A percentile compares a stretch with the other conserved stretches of the same genome.
phyloP scores from a whole-genome alignment of 768 basidiomycete genomes.

The Candolleomyces efflorescens region DNA sequence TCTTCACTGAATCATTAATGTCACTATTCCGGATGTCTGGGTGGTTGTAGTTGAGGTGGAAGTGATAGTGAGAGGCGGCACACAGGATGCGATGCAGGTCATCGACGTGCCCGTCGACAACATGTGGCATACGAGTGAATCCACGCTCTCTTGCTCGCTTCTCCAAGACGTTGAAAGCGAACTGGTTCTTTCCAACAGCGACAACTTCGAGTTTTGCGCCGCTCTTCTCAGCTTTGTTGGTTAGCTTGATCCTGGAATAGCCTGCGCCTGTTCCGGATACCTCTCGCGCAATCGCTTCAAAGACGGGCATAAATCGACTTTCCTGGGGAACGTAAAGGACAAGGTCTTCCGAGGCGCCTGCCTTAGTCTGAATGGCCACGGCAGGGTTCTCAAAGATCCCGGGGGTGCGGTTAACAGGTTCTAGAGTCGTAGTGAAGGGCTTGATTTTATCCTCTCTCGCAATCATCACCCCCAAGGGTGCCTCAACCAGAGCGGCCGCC shows the following conservation, averaged over 20 bases:
- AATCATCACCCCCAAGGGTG: slow-evolving; percentile 20
- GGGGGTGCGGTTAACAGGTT: slow-evolving; percentile 4
- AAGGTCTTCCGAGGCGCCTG: background rate
- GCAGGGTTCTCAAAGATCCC: slow-evolving; percentile 6
- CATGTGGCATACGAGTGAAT: background rate
- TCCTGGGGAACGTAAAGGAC: background rate
- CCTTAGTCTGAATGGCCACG: slow-evolving; percentile 8
- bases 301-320: background rate
- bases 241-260: slow-evolving; percentile 10
- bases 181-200: background rate
- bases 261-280: background rate
- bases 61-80: slow-evolving; percentile 9
- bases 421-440: slow-evolving; percentile 14
- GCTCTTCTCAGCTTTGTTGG: slow-evolving; percentile 14
- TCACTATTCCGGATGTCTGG: background rate
- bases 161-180: background rate
- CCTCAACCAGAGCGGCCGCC: slow-evolving; percentile 12
- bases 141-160: background rate
- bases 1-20: background rate
- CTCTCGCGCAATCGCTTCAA: background rate
- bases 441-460: slow-evolving; percentile 17
- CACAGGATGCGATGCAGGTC: background rate
- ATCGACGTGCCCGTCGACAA: background rate
- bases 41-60: slow-evolving; percentile 29
- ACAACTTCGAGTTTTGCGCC: slow-evolving; percentile 10